phyloP scores from a whole-genome alignment of 768 basidiomycete genomes.

The Mycena galopus region DNA sequence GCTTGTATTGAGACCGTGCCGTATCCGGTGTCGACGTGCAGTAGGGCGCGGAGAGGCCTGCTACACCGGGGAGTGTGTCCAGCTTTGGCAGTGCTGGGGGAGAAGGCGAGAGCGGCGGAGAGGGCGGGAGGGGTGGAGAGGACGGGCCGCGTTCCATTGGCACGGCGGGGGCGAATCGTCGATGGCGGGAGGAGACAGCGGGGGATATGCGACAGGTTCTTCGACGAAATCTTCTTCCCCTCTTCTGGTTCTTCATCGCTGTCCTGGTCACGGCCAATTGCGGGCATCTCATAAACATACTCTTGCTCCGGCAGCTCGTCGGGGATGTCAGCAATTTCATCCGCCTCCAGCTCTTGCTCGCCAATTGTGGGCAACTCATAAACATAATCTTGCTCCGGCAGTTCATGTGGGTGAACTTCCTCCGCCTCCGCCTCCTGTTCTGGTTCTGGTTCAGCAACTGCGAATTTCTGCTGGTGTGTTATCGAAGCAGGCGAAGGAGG shows the following conservation, averaged over 20 bases:
- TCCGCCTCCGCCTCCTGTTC: not conserved
- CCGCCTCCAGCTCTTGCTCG: too few species aligned
- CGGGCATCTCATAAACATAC: not conserved
- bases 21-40: not conserved
- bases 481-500: not conserved
- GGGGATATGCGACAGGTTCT: not conserved
- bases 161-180: not conserved
- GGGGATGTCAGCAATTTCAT: not conserved
- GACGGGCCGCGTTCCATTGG: not conserved
- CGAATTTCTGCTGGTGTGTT: not conserved
- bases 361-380: not conserved
- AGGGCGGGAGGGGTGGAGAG: conserved; percentile 2
- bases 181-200: not conserved
- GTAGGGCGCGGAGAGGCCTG: not conserved
- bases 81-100: not conserved
- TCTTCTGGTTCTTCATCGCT: not conserved
- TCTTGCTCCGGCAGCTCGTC: not conserved
- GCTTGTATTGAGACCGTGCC: not conserved
- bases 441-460: not conserved
- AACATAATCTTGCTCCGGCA: not conserved
- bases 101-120: conserved; percentile 5
- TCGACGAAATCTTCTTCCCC: not conserved
- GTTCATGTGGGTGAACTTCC: not conserved
- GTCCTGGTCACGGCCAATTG: not conserved
- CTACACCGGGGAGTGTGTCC: not conserved